Percentiles rank a stretch among this genome's conserved stretches.
These are phyloP conservation scores for Rhynchosporium secalis DNA, from an alignment of 2,329 filamentous ascomycete species.

Conservation along the genomic window DNA sequence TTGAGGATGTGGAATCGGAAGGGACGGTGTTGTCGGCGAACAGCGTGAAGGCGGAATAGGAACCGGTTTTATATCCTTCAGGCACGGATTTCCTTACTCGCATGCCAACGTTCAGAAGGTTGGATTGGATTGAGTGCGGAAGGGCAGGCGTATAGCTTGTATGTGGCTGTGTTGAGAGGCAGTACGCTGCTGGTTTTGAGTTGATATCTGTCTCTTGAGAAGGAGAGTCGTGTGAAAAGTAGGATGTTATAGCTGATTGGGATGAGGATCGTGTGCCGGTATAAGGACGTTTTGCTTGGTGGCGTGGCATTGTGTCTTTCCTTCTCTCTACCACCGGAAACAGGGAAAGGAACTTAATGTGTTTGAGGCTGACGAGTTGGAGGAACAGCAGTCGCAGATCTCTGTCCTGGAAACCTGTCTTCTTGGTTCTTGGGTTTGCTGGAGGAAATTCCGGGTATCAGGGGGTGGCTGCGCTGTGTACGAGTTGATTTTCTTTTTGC, in stretches of 20 bases:
- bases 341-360: not conserved
- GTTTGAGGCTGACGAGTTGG: not conserved
- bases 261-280: slow-evolving; percentile 49
- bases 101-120: slow-evolving; percentile 91
- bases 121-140: slow-evolving; percentile 66
- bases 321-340: not conserved
- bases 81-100: slow-evolving; percentile 88
- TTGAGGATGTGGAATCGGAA: slow-evolving; percentile 27
- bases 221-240: slow-evolving; percentile 40
- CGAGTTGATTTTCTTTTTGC: not conserved
- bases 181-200: slow-evolving; percentile 40
- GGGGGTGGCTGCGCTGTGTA: slow-evolving; percentile 14
- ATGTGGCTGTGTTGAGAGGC: slow-evolving; percentile 36
- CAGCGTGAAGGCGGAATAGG: slow-evolving; percentile 52
- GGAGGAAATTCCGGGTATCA: not conserved
- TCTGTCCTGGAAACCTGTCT: not conserved
- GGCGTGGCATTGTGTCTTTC: slow-evolving; percentile 27
- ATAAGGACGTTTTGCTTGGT: slow-evolving; percentile 57
- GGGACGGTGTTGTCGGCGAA: slow-evolving; percentile 45
- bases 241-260: slow-evolving; percentile 59
- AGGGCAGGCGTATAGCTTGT: slow-evolving; percentile 31
- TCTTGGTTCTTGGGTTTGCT: slow-evolving; percentile 2
- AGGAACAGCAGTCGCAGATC: too few species aligned
- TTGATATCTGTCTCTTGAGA: slow-evolving; percentile 18
- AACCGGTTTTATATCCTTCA: slow-evolving; percentile 86